Evolutionary conservation across 176 grass and related monocot genomes (phyloP), one percentile per base, ranked within the genome.

Genomic region (Panicum miliaceum): DNA sequence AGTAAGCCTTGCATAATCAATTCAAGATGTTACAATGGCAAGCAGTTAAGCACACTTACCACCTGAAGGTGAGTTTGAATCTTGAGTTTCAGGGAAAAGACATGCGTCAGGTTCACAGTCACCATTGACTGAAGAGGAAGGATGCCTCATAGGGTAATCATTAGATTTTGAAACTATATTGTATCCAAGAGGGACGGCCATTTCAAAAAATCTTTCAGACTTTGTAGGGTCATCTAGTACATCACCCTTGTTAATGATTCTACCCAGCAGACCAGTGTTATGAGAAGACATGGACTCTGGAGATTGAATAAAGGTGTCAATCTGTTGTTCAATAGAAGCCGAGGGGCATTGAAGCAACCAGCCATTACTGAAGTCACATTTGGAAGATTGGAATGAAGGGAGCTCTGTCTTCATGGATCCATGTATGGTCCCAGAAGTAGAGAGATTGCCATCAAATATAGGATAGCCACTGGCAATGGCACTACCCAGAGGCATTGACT

Each of bases 361-460:
- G 67, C 12, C 59, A 63, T 72, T 73, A 68, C 25, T 76, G 63
- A 13, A 7, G 74, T 62, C 88, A 84, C 45, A 84, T 53, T 47
- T 75, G 65, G 50, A 4, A 90, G 15, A 43, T 94, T 94, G 93
- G 93, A 94, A 0, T 92, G 88, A 94, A 94, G 90, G 90, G 85
- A 86, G 90, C 93, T 92, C 93, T 15, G 64, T 70, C 65, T 94
- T 85, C 67, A 70, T 48, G 75, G 84, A 47, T 71, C 77, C 67
- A 41, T 54, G 23, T 43, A 78, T 53, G 59, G 73, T 57, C 84
- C 82, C 71, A 60, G 89, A 91, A 94, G 77, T 80, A 91, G 86
- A 89, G 86, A 74, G 78, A 45, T 84, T 85, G 84, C 27, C 89
- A 91, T 85, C 67, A 37, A 91, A 27, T 37, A 53, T 2, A 43